Evolutionary conservation across 306 rosid genomes (phyloP).

Genomic region (Albizia julibrissin): DNA sequence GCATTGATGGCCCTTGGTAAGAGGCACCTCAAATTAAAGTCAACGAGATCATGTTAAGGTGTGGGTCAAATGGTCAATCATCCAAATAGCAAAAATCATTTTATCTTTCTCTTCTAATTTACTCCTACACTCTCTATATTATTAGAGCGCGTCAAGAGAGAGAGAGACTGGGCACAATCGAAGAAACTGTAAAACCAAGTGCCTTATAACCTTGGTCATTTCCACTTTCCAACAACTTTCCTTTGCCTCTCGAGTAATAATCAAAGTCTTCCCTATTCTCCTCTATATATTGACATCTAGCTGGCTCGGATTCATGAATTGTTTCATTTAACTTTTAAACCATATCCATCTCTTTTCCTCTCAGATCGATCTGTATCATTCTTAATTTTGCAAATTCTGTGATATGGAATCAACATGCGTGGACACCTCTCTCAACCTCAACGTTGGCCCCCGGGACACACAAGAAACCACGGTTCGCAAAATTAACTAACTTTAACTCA

Average conservation of each 20-base stretch:
- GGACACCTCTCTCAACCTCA: constrained; percentile 66
- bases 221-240: constrained; percentile 62
- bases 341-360: not conserved
- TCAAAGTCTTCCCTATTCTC: not conserved
- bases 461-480: constrained; percentile 34
- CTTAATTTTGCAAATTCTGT: not conserved
- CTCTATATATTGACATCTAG: constrained; percentile 18
- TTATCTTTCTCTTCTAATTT: not conserved
- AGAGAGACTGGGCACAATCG: no score
- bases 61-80: not conserved
- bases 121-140: not conserved
- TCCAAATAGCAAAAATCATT: not conserved
- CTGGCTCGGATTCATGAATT: not conserved
- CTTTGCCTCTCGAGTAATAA: not conserved
- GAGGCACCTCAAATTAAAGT: not conserved
- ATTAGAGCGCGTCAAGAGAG: not conserved
- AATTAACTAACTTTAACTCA: not conserved
- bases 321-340: not conserved
- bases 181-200: constrained; percentile 25
- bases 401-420: constrained; percentile 41
- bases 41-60: constrained; percentile 10
- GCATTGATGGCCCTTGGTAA: not conserved
- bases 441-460: constrained; percentile 32
- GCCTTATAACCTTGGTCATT: constrained; percentile 30
- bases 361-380: not conserved